Evolutionary conservation across 1,284 basidiomycete species (phyloP).

Genomic region (Austroboletus novae-zelandiae): DNA sequence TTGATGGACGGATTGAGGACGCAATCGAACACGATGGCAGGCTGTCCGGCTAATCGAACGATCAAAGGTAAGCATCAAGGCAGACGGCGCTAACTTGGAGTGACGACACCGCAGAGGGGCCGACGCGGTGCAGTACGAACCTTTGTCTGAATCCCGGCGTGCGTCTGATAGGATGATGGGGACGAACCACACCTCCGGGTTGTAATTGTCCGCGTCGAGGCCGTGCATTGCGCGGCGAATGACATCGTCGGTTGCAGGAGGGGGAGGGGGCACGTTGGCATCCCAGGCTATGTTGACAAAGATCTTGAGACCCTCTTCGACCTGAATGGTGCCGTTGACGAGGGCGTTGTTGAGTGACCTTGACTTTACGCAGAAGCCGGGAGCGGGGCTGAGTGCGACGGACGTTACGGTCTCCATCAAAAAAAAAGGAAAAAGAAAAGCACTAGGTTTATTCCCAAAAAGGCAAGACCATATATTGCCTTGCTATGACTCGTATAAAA

Average conservation of each 20-base stretch:
- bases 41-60: conserved; percentile 55
- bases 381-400: conserved; percentile 27
- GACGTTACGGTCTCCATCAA: conserved; percentile 24
- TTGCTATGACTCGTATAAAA: conserved; percentile 22
- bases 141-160: conserved; percentile 64
- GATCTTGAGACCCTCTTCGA: conserved; percentile 55
- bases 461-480: conserved; percentile 2
- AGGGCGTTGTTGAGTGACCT: conserved; percentile 15
- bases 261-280: conserved; percentile 61
- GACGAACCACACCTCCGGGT: conserved; percentile 52
- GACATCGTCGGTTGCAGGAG: conserved; percentile 50
- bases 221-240: conserved; percentile 57
- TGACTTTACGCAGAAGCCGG: conserved; percentile 34
- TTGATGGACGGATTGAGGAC: conserved; percentile 60
- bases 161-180: conserved; percentile 71
- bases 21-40: conserved; percentile 68
- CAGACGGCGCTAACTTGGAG: too few relatives aligned
- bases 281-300: conserved; percentile 76
- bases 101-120: neutral
- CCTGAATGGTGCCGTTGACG: conserved; percentile 11
- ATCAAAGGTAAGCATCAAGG: neutral
- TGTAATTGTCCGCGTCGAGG: conserved; percentile 39
- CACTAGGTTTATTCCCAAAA: conserved; percentile 4
- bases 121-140: conserved; percentile 33
- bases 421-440: too few relatives aligned